Base-by-base conservation (phyloP, 352 stramenopile genomes). In the Globisporangium spiculum region DNA sequence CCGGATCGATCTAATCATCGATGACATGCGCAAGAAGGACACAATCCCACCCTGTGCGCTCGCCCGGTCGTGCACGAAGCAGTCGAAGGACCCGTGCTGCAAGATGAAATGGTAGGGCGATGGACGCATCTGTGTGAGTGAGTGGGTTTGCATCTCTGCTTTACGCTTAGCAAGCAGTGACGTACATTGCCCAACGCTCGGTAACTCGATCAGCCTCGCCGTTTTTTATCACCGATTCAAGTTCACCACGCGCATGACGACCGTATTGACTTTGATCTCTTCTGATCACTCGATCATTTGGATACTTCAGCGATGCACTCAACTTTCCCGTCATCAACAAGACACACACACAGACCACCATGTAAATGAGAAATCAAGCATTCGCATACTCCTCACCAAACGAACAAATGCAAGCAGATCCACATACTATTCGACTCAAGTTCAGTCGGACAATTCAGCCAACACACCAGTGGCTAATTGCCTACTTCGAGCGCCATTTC, bases 1-100 rank as follows among this genome's bases (percentile, higher is more conserved):
- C 58, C 74, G 73, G 30, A 82, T 77, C 56, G 71, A 84, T 10
- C 66, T 73, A 46, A 81, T 84, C 44, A 48, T 81, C 14, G 60
- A 65, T 1, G 72, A 84, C 53, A 18, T 84, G 22, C 52, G 62
- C 1, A 57, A 55, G 60, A 60, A 67, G n/a, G 22, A 56, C 8
- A 55, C 48, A 16, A 36, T 81, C 38, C 75, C 75, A 14, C 66
- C 60, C 0, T 77, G 75, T 36, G 75, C 72, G 0, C 22, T 77
- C 22, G 75, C 69, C 3, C 53, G 20, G 12, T 8, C 36, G 6
- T 69, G 63, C n/a, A 1, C 53, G 4, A 26, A 18, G 4, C 1
- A 24, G 16, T 56, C 22, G 18, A 69, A 44, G 3, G 62, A 67
- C 41, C 52, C 52, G 32, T 67, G 62, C 26, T 61, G 62, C 34